Conservation (phyloP, 2,329 filamentous ascomycete species). For the Talaromyces islandicus region DNA sequence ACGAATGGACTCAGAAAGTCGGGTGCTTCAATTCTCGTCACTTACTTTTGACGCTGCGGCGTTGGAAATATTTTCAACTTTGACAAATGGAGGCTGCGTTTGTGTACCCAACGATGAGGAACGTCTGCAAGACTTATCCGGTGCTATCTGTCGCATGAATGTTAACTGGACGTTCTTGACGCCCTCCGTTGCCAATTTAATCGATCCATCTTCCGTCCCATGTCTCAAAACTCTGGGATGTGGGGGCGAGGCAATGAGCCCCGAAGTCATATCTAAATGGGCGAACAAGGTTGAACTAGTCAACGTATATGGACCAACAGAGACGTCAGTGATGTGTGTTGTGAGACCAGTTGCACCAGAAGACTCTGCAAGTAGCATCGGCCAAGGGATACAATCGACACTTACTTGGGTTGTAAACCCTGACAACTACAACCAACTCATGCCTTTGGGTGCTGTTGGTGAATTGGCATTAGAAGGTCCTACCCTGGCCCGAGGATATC, state of each 20-base stretch:
- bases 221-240: slow-evolving; percentile 37
- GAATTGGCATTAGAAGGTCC: slow-evolving; percentile 38
- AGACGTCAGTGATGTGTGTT: slow-evolving; percentile 7
- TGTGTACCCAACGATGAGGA: slow-evolving; percentile 52
- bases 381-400: slow-evolving; percentile 26
- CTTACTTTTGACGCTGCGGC: slow-evolving; percentile 51
- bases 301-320: slow-evolving; percentile 9
- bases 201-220: slow-evolving; percentile 22
- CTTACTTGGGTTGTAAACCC: slow-evolving; percentile 41
- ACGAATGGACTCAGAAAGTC: slow-evolving; percentile 45
- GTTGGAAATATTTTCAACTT: slow-evolving; percentile 50
- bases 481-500: slow-evolving; percentile 39
- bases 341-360: slow-evolving; percentile 13
- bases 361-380: slow-evolving; percentile 30
- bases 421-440: slow-evolving; percentile 39
- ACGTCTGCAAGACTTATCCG: slow-evolving; percentile 18
- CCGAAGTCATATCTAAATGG: slow-evolving; percentile 23
- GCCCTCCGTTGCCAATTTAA: slow-evolving; percentile 49
- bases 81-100: slow-evolving; percentile 53
- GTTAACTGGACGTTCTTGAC: slow-evolving; percentile 52
- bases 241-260: slow-evolving; percentile 38
- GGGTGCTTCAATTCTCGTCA: slow-evolving; percentile 56
- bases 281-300: slow-evolving; percentile 6
- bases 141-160: slow-evolving; percentile 47
- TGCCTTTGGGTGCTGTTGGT: slow-evolving; percentile 36